Conservation (phyloP, 2,329 filamentous ascomycete genomes). For the Venturia nashicola region DNA sequence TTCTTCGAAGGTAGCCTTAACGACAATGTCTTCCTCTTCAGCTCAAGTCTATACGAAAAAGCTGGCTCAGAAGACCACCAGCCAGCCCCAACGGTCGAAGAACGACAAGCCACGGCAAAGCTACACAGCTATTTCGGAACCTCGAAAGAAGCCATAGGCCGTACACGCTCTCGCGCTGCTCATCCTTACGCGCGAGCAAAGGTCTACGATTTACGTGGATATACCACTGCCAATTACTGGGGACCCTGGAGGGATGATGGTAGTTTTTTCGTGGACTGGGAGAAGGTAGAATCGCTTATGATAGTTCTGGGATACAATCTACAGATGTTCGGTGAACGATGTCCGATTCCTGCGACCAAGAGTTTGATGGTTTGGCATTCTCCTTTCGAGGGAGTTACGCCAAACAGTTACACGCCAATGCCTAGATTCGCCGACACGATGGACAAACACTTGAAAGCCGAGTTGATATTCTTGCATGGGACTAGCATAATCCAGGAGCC, state of each 20-base stretch:
- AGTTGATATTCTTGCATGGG: neutral
- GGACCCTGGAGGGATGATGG: constrained; percentile 60
- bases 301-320: constrained; percentile 56
- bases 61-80: constrained; percentile 32
- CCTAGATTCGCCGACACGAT: neutral
- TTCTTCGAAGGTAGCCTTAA: constrained; percentile 37
- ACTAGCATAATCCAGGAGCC: constrained; percentile 17
- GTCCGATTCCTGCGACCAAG: neutral
- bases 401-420: constrained; percentile 14
- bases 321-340: constrained; percentile 29
- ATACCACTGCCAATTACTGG: constrained; percentile 50
- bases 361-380: neutral
- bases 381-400: constrained; percentile 42
- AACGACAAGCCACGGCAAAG: constrained; percentile 55
- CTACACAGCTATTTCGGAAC: constrained; percentile 58
- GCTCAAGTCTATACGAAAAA: constrained; percentile 47
- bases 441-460: neutral
- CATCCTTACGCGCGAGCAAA: constrained; percentile 54
- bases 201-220: constrained; percentile 63
- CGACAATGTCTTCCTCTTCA: constrained; percentile 47
- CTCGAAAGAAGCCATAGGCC: constrained; percentile 32
- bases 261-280: constrained; percentile 57
- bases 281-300: constrained; percentile 65
- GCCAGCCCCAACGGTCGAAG: constrained; percentile 26
- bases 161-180: constrained; percentile 20